Percentiles rank a stretch among this genome's conserved stretches.
Evolutionary conservation across 441 rosid species (phyloP).

Genomic region (Aquilaria agallochum): DNA sequence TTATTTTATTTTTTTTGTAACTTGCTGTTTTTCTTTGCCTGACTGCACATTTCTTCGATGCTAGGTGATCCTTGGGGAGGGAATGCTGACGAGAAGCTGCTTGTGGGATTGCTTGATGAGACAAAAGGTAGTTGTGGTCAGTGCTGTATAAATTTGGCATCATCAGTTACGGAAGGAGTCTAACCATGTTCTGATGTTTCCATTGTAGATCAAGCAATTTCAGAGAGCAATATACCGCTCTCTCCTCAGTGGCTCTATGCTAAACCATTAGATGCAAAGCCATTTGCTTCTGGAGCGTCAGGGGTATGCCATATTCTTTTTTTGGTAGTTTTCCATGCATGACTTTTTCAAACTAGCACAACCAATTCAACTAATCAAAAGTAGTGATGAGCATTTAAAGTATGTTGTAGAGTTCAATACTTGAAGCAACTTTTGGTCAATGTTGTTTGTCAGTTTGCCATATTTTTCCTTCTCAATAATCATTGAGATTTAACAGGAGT

Average conservation of each 20-base stretch:
- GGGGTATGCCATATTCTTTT: slow-evolving; percentile 4
- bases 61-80: slow-evolving; percentile 11
- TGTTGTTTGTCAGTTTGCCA: neutral
- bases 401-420: too few species aligned
- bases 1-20: neutral
- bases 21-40: neutral
- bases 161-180: neutral
- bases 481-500: slow-evolving; percentile 41
- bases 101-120: slow-evolving; percentile 12
- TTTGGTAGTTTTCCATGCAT: neutral
- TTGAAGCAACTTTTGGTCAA: too few species aligned
- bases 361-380: too few species aligned
- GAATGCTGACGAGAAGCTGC: slow-evolving; percentile 7
- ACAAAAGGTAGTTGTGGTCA: slow-evolving; percentile 8
- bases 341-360: neutral
- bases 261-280: slow-evolving; percentile 50
- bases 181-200: neutral
- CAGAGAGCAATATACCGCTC: slow-evolving; percentile 64
- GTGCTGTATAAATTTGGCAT: neutral
- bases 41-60: neutral
- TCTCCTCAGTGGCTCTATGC: slow-evolving; percentile 82
- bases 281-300: slow-evolving; percentile 21
- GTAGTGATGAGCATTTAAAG: too few species aligned
- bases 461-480: neutral
- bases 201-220: slow-evolving; percentile 41